A percentile compares a stretch with the other conserved stretches of the same genome.
Evolutionary conservation across 495 filamentous ascomycete species (phyloP).

Genomic region (Neurospora sp.): DNA sequence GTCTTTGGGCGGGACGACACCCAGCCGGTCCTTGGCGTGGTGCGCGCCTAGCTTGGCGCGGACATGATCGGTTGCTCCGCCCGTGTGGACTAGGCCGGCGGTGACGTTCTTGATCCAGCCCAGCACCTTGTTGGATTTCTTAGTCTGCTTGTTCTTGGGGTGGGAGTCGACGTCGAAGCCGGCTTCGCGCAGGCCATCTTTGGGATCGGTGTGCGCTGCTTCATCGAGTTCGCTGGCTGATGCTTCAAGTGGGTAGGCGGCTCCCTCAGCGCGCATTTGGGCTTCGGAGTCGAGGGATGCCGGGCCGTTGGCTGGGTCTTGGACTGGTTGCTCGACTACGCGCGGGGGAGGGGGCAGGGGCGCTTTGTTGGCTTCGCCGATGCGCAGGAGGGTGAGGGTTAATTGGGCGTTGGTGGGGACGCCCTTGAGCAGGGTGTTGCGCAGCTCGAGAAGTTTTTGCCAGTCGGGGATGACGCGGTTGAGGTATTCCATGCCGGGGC

Average conservation of each 20-base stretch:
- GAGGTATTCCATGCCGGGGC: constrained; percentile 45
- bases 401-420: constrained; percentile 84
- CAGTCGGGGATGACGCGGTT: constrained; percentile 63
- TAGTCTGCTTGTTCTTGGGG: constrained; percentile 22
- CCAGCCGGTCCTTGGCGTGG: constrained; percentile 60
- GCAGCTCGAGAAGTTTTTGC: constrained; percentile 59
- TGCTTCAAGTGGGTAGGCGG: constrained; percentile 31
- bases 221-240: constrained; percentile 31
- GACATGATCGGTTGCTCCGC: constrained; percentile 57
- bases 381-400: constrained; percentile 72
- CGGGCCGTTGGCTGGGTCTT: constrained; percentile 31
- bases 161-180: constrained; percentile 42
- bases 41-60: constrained; percentile 55
- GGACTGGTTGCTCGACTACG: constrained; percentile 42
- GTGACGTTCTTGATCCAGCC: constrained; percentile 60
- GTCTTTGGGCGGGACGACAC: constrained; percentile 48
- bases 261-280: constrained; percentile 30
- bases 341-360: constrained; percentile 72
- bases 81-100: constrained; percentile 55
- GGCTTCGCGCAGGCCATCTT: constrained; percentile 13
- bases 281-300: constrained; percentile 24
- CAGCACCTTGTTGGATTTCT: constrained; percentile 45
- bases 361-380: constrained; percentile 73
- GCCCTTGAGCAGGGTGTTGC: constrained; percentile 69
- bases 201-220: constrained; percentile 33